phyloP scores from a whole-genome alignment of 1,139 yeast genomes.

The Yamadazyma sp. region DNA sequence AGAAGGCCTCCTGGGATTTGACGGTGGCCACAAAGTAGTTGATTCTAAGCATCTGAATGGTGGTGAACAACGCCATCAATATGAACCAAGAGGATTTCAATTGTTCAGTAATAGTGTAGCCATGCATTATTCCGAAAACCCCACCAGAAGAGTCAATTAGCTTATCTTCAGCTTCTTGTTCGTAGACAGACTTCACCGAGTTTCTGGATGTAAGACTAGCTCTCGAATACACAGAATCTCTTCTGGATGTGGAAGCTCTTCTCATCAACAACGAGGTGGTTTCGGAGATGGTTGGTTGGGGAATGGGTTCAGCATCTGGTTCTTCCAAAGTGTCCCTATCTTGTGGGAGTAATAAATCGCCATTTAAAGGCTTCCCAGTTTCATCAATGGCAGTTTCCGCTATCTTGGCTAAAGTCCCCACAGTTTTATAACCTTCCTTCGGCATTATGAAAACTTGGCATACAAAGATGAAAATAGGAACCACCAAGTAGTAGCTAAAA shows the following conservation, averaged over 20 bases:
- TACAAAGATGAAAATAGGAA: conserved; percentile 70
- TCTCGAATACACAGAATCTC: conserved; percentile 39
- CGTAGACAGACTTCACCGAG: conserved; percentile 57
- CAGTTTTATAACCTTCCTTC: conserved; percentile 65
- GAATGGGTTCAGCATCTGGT: conserved; percentile 5
- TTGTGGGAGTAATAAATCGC: conserved; percentile 36
- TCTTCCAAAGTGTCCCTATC: conserved; percentile 26
- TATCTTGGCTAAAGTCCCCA: conserved; percentile 64
- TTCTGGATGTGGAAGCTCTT: conserved; percentile 33
- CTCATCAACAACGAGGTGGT: conserved; percentile 43
- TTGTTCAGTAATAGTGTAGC: conserved; percentile 59
- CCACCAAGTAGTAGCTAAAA: conserved; percentile 63
- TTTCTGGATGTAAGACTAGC: conserved; percentile 26
- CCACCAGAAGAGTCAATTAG: conserved; percentile 64
- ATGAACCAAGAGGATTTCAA: conserved; percentile 75
- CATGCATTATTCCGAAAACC: conserved; percentile 83
- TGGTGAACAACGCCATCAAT: conserved; percentile 74
- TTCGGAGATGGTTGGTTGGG: conserved; percentile 43
- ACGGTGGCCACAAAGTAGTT: conserved; percentile 91
- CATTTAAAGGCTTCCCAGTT: conserved; percentile 49
- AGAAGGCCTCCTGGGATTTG: conserved; percentile 70
- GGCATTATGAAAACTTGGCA: conserved; percentile 86
- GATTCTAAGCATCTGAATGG: conserved; percentile 85
- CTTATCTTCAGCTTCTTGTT: conserved; percentile 61
- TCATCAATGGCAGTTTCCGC: conserved; percentile 73